Percentiles rank a stretch among this genome's conserved stretches.
Conservation (phyloP, 148 eudicot species). For the Agrostemma githago region DNA sequence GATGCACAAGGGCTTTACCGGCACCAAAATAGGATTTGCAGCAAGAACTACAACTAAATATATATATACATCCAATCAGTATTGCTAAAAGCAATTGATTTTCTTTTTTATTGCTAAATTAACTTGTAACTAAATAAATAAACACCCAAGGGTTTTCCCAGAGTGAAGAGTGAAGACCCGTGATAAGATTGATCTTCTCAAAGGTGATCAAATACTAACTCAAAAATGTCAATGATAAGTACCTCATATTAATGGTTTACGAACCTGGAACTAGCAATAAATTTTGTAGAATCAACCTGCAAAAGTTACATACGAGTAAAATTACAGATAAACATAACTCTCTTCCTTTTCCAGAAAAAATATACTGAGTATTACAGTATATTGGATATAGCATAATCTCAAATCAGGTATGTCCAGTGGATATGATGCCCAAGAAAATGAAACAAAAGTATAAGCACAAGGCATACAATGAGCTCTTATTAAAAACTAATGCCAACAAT, state of each 20-base stretch:
- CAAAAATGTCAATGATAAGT: background rate
- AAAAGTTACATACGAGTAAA: background rate
- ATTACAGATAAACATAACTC: background rate
- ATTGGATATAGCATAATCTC: no score
- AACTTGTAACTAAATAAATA: slow-evolving; percentile 16
- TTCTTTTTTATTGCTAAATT: background rate
- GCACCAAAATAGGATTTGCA: background rate
- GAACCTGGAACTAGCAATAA: background rate
- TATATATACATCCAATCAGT: background rate
- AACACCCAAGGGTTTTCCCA: background rate
- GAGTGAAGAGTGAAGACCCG: no score
- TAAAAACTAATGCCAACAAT: no score
- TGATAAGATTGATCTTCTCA: background rate
- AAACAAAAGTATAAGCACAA: no score
- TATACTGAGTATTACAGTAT: no score
- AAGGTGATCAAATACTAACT: background rate
- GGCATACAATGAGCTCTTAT: no score
- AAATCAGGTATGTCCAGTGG: no score
- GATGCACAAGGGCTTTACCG: background rate
- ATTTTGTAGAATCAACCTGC: background rate
- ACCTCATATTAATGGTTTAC: background rate
- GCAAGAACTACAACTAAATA: slow-evolving; percentile 18
- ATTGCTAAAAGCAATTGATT: background rate
- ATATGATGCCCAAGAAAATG: no score
- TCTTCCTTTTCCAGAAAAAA: no score